Evolutionary conservation across 2,329 filamentous ascomycete species (phyloP), one percentile per base, ranked within the genome.

Genomic region (Ilyonectria sp.): DNA sequence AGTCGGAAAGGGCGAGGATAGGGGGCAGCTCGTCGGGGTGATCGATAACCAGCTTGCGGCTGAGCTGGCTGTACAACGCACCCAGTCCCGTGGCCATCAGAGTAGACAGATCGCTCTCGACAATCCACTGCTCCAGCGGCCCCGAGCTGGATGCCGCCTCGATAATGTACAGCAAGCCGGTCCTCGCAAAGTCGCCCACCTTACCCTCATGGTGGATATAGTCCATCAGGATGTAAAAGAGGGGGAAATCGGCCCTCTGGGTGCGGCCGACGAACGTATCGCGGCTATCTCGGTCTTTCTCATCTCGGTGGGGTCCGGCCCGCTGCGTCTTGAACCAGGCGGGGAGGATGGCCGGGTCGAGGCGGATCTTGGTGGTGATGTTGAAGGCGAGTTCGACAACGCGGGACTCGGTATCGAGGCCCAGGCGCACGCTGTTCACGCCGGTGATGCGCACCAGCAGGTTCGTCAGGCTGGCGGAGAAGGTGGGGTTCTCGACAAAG

Each of bases 171-270:
- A 99, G 86, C 69, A 99, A 81, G 0, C 96, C 96, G 0, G 96
- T 99, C 64, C 96, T 88, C 2, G 96, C 95, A 84, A 99, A 99
- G 80, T 99, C 96, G 13, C 96, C 96, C 19, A 97, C 93, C 63
- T 95, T 92, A 47, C 96, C 96, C 78, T 98, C 95, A 72, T 97
- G 93, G 77, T 99, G 95, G 60, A 99, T 97, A 78, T 97, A 97
- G 79, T 99, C 95, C 78, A 99, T 93, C 71, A 99, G 85, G 46
- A 98, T 89, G 79, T 98, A 98, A 82, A 98, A 98, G 1, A 99
- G 83, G 0, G 96, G 96, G 72, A 99, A 99, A 77, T 98, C 95
- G 72, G 94, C 93, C 79, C 94, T 92, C 77, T 97, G 93, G 6
- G 93, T 96, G 56, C 92, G 90, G 3, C 94, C 95, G 1, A 93